Evolutionary conservation across 2,329 filamentous ascomycete genomes (phyloP).

Genomic region (Aspergillus sp.): DNA sequence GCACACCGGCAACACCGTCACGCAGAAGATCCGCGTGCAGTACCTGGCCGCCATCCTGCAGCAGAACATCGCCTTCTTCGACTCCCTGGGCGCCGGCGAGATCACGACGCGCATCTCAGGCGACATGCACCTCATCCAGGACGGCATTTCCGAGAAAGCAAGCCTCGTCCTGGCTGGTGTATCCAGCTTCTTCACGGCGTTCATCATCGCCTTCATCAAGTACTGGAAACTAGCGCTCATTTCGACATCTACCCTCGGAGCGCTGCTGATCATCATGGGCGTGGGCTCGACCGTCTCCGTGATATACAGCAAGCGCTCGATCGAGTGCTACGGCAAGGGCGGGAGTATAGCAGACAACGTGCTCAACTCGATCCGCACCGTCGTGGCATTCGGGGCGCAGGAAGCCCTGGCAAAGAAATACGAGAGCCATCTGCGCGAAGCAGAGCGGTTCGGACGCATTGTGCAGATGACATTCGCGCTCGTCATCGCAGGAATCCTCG

Average conservation of each 20-base stretch:
- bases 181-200: conserved; percentile 79
- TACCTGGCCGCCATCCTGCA: conserved; percentile 79
- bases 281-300: conserved; percentile 69
- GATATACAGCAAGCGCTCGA: conserved; percentile 71
- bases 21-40: conserved; percentile 71
- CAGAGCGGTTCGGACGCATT: conserved; percentile 26
- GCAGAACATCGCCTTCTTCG: conserved; percentile 88
- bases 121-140: conserved; percentile 86
- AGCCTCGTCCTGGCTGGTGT: conserved; percentile 71
- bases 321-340: conserved; percentile 68
- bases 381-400: conserved; percentile 48
- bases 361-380: conserved; percentile 50
- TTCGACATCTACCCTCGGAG: conserved; percentile 72
- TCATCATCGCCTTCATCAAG: conserved; percentile 82
- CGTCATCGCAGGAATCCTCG: conserved; percentile 31
- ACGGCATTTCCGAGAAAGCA: conserved; percentile 87
- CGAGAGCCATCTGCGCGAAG: conserved; percentile 24
- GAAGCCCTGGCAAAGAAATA: conserved; percentile 29
- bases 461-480: conserved; percentile 29
- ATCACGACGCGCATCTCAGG: conserved; percentile 89
- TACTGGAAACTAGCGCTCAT: conserved; percentile 94
- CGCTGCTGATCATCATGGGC: conserved; percentile 72
- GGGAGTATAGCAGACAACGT: conserved; percentile 52
- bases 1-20: conserved; percentile 75
- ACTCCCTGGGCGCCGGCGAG: conserved; percentile 85